A percentile compares a stretch with the other conserved stretches of the same genome.
Conservation (phyloP, 106 monocot genomes). For the Dactylorhiza incarnata region DNA sequence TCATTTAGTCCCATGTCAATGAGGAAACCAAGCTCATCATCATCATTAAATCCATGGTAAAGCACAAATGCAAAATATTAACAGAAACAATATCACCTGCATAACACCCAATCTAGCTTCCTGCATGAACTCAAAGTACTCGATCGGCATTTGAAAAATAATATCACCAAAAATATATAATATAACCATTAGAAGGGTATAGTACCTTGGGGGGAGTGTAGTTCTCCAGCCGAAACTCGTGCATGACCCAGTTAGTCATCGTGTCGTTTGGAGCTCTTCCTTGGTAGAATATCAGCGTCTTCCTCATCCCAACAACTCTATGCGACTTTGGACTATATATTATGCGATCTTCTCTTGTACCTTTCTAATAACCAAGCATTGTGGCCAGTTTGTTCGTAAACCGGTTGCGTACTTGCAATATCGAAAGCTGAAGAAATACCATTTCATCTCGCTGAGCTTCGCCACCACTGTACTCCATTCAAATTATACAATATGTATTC, state of each 20-base stretch:
- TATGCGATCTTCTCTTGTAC: conserved; percentile 17
- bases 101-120: conserved; percentile 61
- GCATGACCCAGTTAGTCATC: conserved; percentile 27
- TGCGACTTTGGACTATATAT: neutral
- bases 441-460: conserved; percentile 12
- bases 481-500: neutral
- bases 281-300: conserved; percentile 21
- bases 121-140: too few relatives aligned
- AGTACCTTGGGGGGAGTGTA: conserved; percentile 18
- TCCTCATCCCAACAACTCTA: conserved; percentile 20
- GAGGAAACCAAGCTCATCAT: conserved; percentile 5
- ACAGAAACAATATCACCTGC: conserved; percentile 21
- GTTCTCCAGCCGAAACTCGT: conserved; percentile 24
- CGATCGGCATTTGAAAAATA: too few relatives aligned
- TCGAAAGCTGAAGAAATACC: conserved; percentile 31
- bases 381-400: conserved; percentile 15
- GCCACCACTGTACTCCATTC: conserved; percentile 12
- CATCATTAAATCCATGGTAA: conserved; percentile 1
- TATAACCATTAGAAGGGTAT: neutral
- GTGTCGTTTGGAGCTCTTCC: conserved; percentile 22
- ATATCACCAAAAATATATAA: too few relatives aligned
- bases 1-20: conserved; percentile 4
- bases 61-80: too few relatives aligned
- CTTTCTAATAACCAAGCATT: conserved; percentile 18
- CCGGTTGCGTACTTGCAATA: conserved; percentile 25